Conservation (phyloP, 345 rosid genomes). For the Aegle marmelos region DNA sequence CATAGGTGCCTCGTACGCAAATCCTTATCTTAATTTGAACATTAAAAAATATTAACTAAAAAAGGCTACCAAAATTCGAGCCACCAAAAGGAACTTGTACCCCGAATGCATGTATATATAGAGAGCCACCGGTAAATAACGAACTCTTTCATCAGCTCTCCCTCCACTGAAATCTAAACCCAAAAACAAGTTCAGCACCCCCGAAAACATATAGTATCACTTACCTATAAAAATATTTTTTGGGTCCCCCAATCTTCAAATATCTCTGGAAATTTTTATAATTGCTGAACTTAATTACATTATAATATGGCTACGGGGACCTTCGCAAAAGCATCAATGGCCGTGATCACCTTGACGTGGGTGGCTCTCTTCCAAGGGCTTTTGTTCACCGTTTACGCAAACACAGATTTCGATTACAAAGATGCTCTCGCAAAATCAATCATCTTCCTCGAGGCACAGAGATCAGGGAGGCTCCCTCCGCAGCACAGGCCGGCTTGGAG, state of each 20-base stretch:
- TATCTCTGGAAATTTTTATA: too few relatives aligned
- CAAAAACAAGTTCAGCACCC: not conserved
- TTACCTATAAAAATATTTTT: too few relatives aligned
- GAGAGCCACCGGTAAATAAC: not conserved
- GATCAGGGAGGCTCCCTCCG: slow-evolving; percentile 83
- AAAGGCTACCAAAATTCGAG: not conserved
- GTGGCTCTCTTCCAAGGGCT: slow-evolving; percentile 37
- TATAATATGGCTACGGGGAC: slow-evolving; percentile 18
- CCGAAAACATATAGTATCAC: too few relatives aligned
- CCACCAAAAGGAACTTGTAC: not conserved
- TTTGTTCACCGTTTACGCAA: slow-evolving; percentile 34
- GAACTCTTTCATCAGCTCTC: not conserved
- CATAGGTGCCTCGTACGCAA: not conserved
- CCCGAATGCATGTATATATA: not conserved
- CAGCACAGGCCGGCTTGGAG: slow-evolving; percentile 69
- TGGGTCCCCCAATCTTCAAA: too few relatives aligned
- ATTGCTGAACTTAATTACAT: not conserved
- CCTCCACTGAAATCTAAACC: not conserved
- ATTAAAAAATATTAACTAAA: not conserved
- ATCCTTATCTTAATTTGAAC: not conserved
- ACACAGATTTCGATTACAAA: slow-evolving; percentile 40
- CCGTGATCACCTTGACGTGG: slow-evolving; percentile 29
- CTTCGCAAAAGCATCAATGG: slow-evolving; percentile 14
- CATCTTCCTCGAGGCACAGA: slow-evolving; percentile 84
- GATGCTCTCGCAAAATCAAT: slow-evolving; percentile 73